These are phyloP conservation scores for Suhomyces xylopsoci DNA, from an alignment of 805 yeast species.

Conservation along the genomic window DNA sequence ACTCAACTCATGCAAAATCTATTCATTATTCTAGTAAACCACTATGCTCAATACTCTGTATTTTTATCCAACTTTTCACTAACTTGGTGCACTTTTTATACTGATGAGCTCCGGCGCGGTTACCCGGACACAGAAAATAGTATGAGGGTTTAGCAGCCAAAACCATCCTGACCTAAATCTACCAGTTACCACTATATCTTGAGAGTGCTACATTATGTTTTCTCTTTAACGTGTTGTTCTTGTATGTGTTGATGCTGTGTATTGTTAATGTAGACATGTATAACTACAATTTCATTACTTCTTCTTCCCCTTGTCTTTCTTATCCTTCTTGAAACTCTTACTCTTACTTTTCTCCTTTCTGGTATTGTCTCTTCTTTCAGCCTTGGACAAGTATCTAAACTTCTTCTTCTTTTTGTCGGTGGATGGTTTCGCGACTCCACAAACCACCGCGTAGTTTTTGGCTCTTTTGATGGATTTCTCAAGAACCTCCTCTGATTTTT, in stretches of 20 bases:
- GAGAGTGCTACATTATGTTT: too few species aligned
- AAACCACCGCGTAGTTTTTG: slow-evolving; percentile 71
- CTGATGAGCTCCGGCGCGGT: neutral
- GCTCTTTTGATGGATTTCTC: slow-evolving; percentile 77
- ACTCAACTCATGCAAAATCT: neutral
- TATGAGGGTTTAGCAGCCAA: neutral
- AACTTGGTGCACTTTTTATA: neutral
- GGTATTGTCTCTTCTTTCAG: slow-evolving; percentile 59
- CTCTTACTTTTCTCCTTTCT: slow-evolving; percentile 33
- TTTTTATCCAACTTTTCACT: neutral
- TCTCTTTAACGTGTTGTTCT: too few species aligned
- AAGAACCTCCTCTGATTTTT: slow-evolving; percentile 64
- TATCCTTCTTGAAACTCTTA: slow-evolving; percentile 13
- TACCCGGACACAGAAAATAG: neutral
- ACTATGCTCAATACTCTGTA: too few species aligned
- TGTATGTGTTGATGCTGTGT: neutral
- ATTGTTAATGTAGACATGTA: neutral
- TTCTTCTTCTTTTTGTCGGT: slow-evolving; percentile 61
- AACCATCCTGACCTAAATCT: too few species aligned
- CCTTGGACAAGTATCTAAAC: slow-evolving; percentile 81
- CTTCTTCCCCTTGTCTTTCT: neutral
- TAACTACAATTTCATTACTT: neutral
- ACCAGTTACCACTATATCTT: too few species aligned
- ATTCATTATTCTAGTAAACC: neutral
- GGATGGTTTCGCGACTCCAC: slow-evolving; percentile 46